A percentile compares a stretch with the other conserved stretches of the same genome.
These are phyloP conservation scores for Starmera stellimalicola DNA, from an alignment of 1,139 yeast species.

Conservation along the genomic window DNA sequence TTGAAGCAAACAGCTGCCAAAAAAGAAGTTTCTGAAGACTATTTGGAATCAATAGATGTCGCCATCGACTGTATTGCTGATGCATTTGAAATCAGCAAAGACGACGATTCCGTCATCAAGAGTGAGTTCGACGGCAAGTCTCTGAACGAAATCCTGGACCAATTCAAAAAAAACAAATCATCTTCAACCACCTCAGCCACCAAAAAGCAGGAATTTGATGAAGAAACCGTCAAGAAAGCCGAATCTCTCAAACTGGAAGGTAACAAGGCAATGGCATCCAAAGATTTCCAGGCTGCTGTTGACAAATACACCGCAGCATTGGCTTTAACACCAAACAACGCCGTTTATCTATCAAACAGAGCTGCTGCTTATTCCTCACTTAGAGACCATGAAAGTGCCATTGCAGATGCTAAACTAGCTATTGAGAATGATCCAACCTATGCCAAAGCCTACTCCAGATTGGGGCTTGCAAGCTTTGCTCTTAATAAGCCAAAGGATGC, in stretches of 20 bases:
- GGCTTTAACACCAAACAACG: constrained; percentile 57
- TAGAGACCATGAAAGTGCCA: constrained; percentile 67
- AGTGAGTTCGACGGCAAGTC: constrained; percentile 39
- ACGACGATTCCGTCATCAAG: constrained; percentile 26
- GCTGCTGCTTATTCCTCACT: constrained; percentile 93
- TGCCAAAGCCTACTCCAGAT: constrained; percentile 89
- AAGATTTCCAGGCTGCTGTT: constrained; percentile 62
- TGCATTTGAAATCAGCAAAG: constrained; percentile 64
- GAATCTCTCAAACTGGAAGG: constrained; percentile 84
- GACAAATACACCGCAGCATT: constrained; percentile 79
- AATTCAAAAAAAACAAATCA: constrained; percentile 16
- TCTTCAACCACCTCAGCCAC: constrained; percentile 17
- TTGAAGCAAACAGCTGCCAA: constrained; percentile 50
- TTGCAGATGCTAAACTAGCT: constrained; percentile 76
- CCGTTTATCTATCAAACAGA: constrained; percentile 83
- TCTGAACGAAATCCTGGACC: constrained; percentile 35
- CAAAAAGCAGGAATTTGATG: constrained; percentile 34
- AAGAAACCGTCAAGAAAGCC: constrained; percentile 50
- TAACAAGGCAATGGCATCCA: constrained; percentile 81
- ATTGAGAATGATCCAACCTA: constrained; percentile 68
- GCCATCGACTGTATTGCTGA: constrained; percentile 91
- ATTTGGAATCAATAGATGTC: constrained; percentile 85
- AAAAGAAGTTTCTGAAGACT: constrained; percentile 68
- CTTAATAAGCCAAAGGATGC: constrained; percentile 84
- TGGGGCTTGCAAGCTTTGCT: constrained; percentile 89